Conservation (phyloP, 2,329 filamentous ascomycete genomes). For the Nothophaeocryptopus gaeumannii region DNA sequence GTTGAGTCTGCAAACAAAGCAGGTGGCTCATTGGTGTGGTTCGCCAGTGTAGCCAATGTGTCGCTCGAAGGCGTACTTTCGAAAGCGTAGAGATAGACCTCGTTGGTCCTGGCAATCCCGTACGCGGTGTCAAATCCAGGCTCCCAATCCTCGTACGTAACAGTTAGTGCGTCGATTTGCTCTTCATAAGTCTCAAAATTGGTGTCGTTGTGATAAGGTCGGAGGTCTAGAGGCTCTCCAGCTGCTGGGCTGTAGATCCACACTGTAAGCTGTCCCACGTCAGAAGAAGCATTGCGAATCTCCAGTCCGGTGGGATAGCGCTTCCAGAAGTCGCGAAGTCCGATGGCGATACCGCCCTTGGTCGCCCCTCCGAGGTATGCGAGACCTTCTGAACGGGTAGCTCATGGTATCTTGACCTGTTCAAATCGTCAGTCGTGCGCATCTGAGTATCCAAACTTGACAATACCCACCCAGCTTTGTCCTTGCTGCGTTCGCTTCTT, state of each 20-base stretch:
- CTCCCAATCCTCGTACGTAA: conserved; percentile 65
- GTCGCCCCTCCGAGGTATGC: conserved; percentile 59
- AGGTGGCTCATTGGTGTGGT: conserved; percentile 52
- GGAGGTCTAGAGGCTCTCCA: conserved; percentile 55
- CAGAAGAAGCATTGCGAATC: conserved; percentile 50
- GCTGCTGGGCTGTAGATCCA: conserved; percentile 61
- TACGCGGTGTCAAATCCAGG: conserved; percentile 54
- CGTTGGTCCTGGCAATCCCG: conserved; percentile 58
- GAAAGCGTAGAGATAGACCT: conserved; percentile 53
- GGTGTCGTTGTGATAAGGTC: conserved; percentile 58
- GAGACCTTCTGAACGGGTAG: conserved; percentile 55
- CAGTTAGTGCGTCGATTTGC: conserved; percentile 59
- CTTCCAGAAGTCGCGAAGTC: conserved; percentile 62
- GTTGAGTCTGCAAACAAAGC: conserved; percentile 49
- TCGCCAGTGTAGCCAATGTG: conserved; percentile 44
- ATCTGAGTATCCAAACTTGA: no score
- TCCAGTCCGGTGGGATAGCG: conserved; percentile 59
- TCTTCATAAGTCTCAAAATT: conserved; percentile 56
- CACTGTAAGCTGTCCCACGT: conserved; percentile 54
- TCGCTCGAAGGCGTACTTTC: conserved; percentile 52
- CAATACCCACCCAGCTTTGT: conserved; percentile 57
- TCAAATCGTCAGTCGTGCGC: no score
- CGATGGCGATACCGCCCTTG: conserved; percentile 58
- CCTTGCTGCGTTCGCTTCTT: conserved; percentile 60
- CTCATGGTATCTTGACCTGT: conserved; percentile 58